These are phyloP conservation scores for Fusarium fracticaudum DNA, from an alignment of 2,329 filamentous ascomycete genomes.

Conservation along the genomic window DNA sequence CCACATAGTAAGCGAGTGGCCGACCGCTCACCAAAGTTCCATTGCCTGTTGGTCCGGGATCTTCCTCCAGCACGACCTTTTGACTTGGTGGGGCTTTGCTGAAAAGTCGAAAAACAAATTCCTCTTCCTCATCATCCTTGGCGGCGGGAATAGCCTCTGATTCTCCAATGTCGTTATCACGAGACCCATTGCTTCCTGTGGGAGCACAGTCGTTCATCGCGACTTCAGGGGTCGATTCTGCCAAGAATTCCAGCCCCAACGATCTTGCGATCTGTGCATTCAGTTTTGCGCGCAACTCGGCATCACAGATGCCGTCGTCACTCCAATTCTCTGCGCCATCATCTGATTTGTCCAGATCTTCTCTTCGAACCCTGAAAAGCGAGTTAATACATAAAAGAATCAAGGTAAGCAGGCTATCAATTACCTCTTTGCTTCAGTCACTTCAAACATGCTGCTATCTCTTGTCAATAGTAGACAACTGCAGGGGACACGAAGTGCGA, in stretches of 20 bases:
- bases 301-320: slow-evolving; percentile 48
- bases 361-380: slow-evolving; percentile 60
- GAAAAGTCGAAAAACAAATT: slow-evolving; percentile 69
- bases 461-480: not conserved
- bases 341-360: slow-evolving; percentile 59
- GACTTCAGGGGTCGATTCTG: not conserved
- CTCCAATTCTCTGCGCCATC: slow-evolving; percentile 36
- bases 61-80: slow-evolving; percentile 62
- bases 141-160: slow-evolving; percentile 6
- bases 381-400: slow-evolving; percentile 5
- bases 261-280: slow-evolving; percentile 60
- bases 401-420: not conserved
- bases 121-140: slow-evolving; percentile 43
- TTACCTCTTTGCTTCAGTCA: slow-evolving; percentile 48
- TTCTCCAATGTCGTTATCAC: slow-evolving; percentile 10
- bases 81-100: slow-evolving; percentile 55
- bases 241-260: slow-evolving; percentile 51
- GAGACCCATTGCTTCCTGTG: slow-evolving; percentile 8
- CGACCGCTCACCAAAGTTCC: slow-evolving; percentile 49
- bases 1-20: slow-evolving; percentile 62
- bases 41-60: slow-evolving; percentile 50
- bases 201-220: not conserved
- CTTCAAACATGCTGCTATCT: slow-evolving; percentile 41
- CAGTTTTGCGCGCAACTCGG: slow-evolving; percentile 55
- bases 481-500: not conserved